A percentile compares a stretch with the other conserved stretches of the same genome.
Evolutionary conservation across 331 rosid genomes (phyloP).

Genomic region (Quercus tomentella): DNA sequence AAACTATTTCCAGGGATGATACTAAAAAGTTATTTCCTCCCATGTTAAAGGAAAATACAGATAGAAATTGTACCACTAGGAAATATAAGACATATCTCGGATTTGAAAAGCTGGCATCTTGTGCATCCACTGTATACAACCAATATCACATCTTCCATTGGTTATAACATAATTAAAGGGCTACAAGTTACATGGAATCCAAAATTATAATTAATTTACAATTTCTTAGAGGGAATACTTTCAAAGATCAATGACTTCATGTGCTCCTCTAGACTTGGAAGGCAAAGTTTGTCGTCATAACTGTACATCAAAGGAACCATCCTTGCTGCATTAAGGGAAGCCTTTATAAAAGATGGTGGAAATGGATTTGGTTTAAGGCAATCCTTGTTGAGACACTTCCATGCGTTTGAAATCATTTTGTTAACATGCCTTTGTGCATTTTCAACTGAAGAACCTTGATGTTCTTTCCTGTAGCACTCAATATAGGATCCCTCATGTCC

Average conservation of each 20-base stretch:
- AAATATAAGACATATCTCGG: too few relatives aligned
- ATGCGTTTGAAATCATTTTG: constrained; percentile 37
- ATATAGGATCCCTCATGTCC: constrained; percentile 65
- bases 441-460: constrained; percentile 21
- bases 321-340: constrained; percentile 53
- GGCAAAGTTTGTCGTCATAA: constrained; percentile 7
- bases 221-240: too few relatives aligned
- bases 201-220: too few relatives aligned
- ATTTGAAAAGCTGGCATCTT: too few relatives aligned
- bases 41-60: too few relatives aligned
- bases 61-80: too few relatives aligned
- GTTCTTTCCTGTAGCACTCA: constrained; percentile 48
- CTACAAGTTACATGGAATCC: too few relatives aligned
- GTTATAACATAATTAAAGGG: too few relatives aligned
- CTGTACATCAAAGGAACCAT: constrained; percentile 32
- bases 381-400: constrained; percentile 53
- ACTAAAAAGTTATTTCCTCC: too few relatives aligned
- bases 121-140: too few relatives aligned
- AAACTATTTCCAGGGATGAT: too few relatives aligned
- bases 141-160: too few relatives aligned
- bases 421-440: constrained; percentile 17
- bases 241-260: constrained; percentile 13
- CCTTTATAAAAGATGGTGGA: constrained; percentile 34
- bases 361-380: constrained; percentile 29
- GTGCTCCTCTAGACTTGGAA: constrained; percentile 17